Evolutionary conservation across 768 basidiomycete genomes (phyloP), one percentile per base, ranked within the genome.

Genomic region (Lactarius pseudohatsudake): DNA sequence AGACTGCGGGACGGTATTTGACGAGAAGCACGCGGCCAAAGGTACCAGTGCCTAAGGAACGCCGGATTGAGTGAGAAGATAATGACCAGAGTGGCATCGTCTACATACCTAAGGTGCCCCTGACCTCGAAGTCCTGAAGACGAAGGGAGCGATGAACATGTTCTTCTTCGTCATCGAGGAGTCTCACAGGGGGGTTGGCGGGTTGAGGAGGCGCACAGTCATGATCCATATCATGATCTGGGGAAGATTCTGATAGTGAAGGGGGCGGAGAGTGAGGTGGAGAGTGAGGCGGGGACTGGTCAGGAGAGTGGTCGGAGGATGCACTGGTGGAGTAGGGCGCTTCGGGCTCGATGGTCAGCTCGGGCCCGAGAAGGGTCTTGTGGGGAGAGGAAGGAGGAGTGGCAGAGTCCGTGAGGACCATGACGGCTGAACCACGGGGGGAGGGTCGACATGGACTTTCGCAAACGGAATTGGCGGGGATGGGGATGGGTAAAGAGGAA

Each of bases 21-120:
- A 97, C 96, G 2, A 98, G 84, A 45, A 98, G 81, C 18, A 99
- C 97, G 64, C 92, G 86, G 57, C 87, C 97, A 77, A 99, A 99
- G 0, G 97, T 99, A 2, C 97, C 97, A 1, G 96, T 96, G 32
- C 97, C 96, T 93, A 67, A 53, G 66, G 41, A 22, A 26, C 5
- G 30, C n/a, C 38, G 26, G 7, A 38, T 55, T 54, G 16, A 50
- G 22, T 26, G 10, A 13, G 57, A 40, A 20, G 34, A 8, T 22
- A 57, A 60, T 20, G 47, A 22, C 7, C 20, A 20, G 50, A 28
- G 13, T 10, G 50, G 15, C 50, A 53, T 26, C 45, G 26, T 11
- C 32, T 26, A 76, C 82, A 61, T 71, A 91, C 91, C 91, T 62
- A 92, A 74, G 4, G 91, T 87, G 15, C 91, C 90, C 72, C 87